phyloP scores from a whole-genome alignment of 2,329 filamentous ascomycete species.

The Aspergillus fumigatus region DNA sequence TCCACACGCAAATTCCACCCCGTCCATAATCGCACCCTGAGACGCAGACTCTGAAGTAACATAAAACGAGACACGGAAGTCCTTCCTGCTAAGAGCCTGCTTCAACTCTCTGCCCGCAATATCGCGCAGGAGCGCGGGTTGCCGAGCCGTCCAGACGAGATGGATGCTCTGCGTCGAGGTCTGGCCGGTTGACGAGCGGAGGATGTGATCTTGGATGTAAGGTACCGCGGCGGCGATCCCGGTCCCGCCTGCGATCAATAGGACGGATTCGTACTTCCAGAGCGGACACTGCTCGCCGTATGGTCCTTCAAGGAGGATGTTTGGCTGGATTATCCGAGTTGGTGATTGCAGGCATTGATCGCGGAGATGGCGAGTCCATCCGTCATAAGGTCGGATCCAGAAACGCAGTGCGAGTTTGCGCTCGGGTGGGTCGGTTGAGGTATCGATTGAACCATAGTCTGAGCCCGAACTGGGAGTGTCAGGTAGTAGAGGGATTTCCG shows the following conservation, averaged over 20 bases:
- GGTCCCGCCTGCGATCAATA: conserved; percentile 44
- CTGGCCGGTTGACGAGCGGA: conserved; percentile 8
- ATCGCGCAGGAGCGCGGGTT: conserved; percentile 27
- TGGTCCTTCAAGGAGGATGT: conserved; percentile 48
- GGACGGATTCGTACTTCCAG: conserved; percentile 45
- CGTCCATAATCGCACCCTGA: not conserved
- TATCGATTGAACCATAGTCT: not conserved
- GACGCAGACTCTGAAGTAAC: conserved; percentile 14
- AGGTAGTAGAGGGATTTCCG: conserved; percentile 24
- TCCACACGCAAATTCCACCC: conserved; percentile 13
- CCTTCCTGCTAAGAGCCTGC: conserved; percentile 20
- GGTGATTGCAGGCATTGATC: conserved; percentile 29
- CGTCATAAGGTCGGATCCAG: conserved; percentile 48
- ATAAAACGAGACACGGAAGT: conserved; percentile 30
- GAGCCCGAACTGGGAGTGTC: conserved; percentile 3
- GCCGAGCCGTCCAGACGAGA: conserved; percentile 32
- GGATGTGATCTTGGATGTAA: conserved; percentile 33
- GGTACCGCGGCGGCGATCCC: conserved; percentile 44
- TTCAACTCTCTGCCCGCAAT: conserved; percentile 25
- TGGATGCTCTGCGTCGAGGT: conserved; percentile 26
- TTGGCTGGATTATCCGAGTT: conserved; percentile 22
- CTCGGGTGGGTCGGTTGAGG: not conserved
- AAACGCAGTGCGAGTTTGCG: conserved; percentile 40
- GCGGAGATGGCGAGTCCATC: conserved; percentile 47
- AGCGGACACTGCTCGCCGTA: conserved; percentile 44